Conservation (phyloP, 257 asterid genomes). For the Solanum ossicruentum region DNA sequence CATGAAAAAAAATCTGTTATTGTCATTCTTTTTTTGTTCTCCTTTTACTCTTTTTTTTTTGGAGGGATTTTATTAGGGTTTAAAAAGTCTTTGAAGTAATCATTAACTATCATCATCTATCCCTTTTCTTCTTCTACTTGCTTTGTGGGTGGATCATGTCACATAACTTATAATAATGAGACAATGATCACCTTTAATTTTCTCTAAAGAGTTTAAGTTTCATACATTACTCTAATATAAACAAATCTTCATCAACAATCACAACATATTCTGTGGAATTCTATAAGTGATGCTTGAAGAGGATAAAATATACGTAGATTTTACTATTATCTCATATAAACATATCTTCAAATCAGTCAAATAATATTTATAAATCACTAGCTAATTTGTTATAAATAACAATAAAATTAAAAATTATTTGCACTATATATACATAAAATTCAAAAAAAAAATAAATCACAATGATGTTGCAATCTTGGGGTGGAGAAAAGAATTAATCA, state of each 20-base stretch:
- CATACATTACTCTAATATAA: neutral
- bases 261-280: too few relatives aligned
- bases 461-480: neutral
- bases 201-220: neutral
- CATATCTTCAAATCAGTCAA: too few relatives aligned
- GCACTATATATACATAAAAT: neutral
- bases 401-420: neutral
- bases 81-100: neutral
- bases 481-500: neutral
- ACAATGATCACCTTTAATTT: neutral
- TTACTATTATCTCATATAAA: too few relatives aligned
- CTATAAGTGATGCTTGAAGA: accelerated
- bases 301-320: too few relatives aligned
- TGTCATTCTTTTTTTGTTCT: neutral
- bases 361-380: too few relatives aligned
- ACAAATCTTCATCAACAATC: too few relatives aligned
- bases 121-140: neutral
- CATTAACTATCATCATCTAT: neutral
- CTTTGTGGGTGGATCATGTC: neutral
- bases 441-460: too few relatives aligned
- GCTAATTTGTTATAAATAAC: too few relatives aligned
- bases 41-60: neutral
- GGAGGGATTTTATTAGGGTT: neutral
- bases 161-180: neutral
- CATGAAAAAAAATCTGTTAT: neutral